Evolutionary conservation across 768 basidiomycete genomes (phyloP).

Genomic region (Myochromella boudieri): DNA sequence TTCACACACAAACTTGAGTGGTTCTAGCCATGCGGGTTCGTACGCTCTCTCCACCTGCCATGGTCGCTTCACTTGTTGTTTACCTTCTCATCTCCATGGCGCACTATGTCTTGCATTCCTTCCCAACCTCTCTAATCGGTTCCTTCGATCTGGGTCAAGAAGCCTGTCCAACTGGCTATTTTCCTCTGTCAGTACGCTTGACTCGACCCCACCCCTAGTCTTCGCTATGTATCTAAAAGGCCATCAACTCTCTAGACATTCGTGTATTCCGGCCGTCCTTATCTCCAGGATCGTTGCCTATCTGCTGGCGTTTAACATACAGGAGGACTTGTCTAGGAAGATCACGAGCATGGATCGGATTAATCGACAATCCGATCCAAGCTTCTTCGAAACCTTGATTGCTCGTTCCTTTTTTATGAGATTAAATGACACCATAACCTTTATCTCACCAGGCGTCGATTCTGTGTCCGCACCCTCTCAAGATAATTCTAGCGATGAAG

Average conservation of each 20-base stretch:
- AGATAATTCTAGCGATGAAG: too few species aligned
- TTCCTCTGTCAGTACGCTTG: too few species aligned
- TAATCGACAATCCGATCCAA: conserved; percentile 10
- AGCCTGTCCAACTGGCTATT: too few species aligned
- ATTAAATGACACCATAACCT: background rate
- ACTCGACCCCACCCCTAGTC: too few species aligned
- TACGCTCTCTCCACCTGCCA: conserved; percentile 3
- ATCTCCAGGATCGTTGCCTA: conserved; percentile 4
- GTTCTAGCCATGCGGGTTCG: conserved; percentile 12
- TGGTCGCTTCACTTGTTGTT: conserved; percentile 6
- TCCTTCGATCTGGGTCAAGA: conserved; percentile 1
- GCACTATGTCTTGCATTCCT: conserved; percentile 1
- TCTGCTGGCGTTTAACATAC: conserved; percentile 13
- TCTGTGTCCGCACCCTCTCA: background rate
- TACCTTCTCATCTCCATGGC: conserved; percentile 16
- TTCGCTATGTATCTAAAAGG: conserved; percentile 1
- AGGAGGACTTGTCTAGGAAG: conserved; percentile 11
- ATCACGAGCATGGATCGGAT: background rate
- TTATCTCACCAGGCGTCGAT: background rate
- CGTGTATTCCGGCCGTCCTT: background rate
- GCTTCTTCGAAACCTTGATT: conserved; percentile 10
- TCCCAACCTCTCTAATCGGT: conserved; percentile 5
- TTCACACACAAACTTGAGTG: conserved; percentile 10
- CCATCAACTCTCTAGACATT: background rate
- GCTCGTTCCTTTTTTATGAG: background rate